Percentiles rank a stretch among this genome's conserved stretches.
Conservation (phyloP, 2,329 filamentous ascomycete genomes). For the Stachybotrys echinatus region DNA sequence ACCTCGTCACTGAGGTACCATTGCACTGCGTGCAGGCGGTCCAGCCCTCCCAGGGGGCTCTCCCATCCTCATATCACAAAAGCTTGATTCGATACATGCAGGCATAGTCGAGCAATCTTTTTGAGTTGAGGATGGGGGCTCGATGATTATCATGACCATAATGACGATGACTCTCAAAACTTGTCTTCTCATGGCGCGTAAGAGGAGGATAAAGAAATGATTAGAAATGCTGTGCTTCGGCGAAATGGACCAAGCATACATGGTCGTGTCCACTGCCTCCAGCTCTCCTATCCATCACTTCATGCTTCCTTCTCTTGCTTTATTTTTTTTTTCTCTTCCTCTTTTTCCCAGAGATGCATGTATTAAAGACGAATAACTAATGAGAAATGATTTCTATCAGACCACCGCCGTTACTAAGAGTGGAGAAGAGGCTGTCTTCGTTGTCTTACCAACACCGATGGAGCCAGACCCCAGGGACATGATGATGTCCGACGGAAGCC, state of each 20-base stretch:
- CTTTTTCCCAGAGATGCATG: conserved; percentile 2
- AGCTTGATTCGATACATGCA: background rate
- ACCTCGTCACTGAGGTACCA: conserved; percentile 4
- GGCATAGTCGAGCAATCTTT: background rate
- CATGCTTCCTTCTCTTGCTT: background rate
- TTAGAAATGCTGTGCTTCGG: background rate
- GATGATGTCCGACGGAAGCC: background rate
- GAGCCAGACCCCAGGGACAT: too few relatives aligned
- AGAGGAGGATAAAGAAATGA: background rate
- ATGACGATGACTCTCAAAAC: background rate
- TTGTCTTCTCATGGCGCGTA: background rate
- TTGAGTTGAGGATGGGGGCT: background rate
- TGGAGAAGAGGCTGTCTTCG: background rate
- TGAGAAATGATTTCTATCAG: conserved; percentile 33
- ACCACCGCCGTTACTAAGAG: conserved; percentile 28
- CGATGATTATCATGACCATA: background rate
- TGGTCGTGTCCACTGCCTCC: background rate
- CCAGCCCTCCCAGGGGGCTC: too few relatives aligned
- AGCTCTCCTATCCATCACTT: background rate
- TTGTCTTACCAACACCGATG: background rate
- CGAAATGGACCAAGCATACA: background rate
- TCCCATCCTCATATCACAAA: too few relatives aligned
- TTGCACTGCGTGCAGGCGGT: too few relatives aligned
- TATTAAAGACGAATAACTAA: conserved; percentile 32
- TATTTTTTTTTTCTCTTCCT: conserved; percentile 1